Conservation (phyloP, 352 stramenopile species). For the Peronosclerospora sorghi region DNA sequence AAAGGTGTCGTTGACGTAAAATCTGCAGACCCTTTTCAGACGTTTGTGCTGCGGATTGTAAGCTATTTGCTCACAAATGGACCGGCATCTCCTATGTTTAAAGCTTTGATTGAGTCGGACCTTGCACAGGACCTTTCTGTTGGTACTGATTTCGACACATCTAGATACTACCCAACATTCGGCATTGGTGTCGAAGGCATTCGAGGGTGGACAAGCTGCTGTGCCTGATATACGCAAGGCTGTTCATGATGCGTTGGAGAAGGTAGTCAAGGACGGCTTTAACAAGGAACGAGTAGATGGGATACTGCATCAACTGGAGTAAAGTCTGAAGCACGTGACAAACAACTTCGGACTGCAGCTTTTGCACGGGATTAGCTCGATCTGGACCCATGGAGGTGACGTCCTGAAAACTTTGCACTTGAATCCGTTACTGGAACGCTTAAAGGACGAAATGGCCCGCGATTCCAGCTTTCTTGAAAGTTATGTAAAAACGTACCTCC, state of each 20-base stretch:
- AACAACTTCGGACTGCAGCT: slow-evolving; percentile 74
- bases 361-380: slow-evolving; percentile 58
- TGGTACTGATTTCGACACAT: slow-evolving; percentile 71
- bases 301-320: slow-evolving; percentile 69
- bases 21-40: slow-evolving; percentile 62
- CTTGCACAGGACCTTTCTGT: slow-evolving; percentile 70
- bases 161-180: slow-evolving; percentile 65
- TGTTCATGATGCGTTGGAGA: slow-evolving; percentile 34
- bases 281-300: slow-evolving; percentile 59
- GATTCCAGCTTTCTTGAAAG: slow-evolving; percentile 60
- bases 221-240: slow-evolving; percentile 55
- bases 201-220: slow-evolving; percentile 22
- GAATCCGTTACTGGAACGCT: slow-evolving; percentile 47
- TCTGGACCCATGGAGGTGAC: slow-evolving; percentile 63
- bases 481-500: slow-evolving; percentile 42
- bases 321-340: slow-evolving; percentile 73
- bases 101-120: slow-evolving; percentile 65
- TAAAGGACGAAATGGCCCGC: slow-evolving; percentile 47
- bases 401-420: slow-evolving; percentile 53
- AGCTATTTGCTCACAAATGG: slow-evolving; percentile 70
- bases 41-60: slow-evolving; percentile 72
- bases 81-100: slow-evolving; percentile 70
- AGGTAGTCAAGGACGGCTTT: slow-evolving; percentile 59
- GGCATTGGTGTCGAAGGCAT: slow-evolving; percentile 73
- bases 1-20: slow-evolving; percentile 87